Evolutionary conservation across 192 early-diverging fungal species (phyloP).

Genomic region (Funneliformis geosporum): DNA sequence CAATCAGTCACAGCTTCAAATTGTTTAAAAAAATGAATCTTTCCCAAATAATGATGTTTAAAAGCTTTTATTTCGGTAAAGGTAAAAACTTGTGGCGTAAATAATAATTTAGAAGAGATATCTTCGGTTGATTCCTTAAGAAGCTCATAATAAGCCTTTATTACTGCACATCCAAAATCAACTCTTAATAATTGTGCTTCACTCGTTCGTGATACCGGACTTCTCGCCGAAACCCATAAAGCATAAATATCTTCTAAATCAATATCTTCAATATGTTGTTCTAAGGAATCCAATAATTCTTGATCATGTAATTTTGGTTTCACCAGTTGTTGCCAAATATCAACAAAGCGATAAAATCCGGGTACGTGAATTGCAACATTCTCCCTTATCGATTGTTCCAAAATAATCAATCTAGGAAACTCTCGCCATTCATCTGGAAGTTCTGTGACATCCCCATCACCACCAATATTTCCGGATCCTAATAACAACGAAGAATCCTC

Average conservation of each 20-base stretch:
- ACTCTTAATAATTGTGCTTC: neutral
- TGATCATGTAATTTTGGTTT: neutral
- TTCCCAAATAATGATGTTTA: conserved; percentile 25
- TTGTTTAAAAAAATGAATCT: conserved; percentile 38
- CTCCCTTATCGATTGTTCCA: conserved; percentile 30
- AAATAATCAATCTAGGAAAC: conserved; percentile 25
- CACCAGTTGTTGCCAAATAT: conserved; percentile 25
- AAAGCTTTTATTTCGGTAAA: conserved; percentile 22
- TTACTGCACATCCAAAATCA: conserved; percentile 1
- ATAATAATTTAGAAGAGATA: conserved; percentile 10
- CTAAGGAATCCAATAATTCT: neutral
- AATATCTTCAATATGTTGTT: neutral
- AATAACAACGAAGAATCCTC: conserved; percentile 27
- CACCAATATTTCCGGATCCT: neutral
- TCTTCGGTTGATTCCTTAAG: neutral
- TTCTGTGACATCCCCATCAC: neutral
- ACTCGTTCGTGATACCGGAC: neutral
- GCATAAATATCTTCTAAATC: conserved; percentile 23
- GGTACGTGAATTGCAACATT: conserved; percentile 36
- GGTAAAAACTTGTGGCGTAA: conserved; percentile 26
- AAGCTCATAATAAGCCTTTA: conserved; percentile 5
- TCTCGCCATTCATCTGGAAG: conserved; percentile 10
- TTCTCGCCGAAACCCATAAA: neutral
- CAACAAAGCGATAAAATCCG: conserved; percentile 33
- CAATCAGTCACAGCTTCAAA: conserved; percentile 33